A percentile compares a stretch with the other conserved stretches of the same genome.
Conservation (phyloP, 805 yeast species). For the Helenozyma rhizophorensis region DNA sequence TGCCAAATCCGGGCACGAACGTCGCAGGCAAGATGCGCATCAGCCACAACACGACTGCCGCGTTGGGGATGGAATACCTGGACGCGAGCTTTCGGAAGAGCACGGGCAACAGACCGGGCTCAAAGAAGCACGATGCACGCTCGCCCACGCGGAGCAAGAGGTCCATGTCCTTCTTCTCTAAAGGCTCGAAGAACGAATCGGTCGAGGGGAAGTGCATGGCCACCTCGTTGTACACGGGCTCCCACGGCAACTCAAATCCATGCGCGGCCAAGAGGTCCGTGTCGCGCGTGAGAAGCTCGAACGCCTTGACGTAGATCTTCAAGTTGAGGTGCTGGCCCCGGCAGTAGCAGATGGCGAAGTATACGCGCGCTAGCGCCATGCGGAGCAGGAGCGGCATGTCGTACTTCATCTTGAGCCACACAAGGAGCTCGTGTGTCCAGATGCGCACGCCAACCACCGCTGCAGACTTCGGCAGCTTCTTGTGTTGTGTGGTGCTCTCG, state of each 20-base stretch:
- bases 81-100: slow-evolving; percentile 50
- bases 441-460: slow-evolving; percentile 70
- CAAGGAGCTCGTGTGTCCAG: slow-evolving; percentile 83
- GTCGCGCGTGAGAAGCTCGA: slow-evolving; percentile 54
- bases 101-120: slow-evolving; percentile 41
- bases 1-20: slow-evolving; percentile 20
- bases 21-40: slow-evolving; percentile 51
- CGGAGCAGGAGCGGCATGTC: slow-evolving; percentile 69
- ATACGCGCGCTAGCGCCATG: slow-evolving; percentile 60
- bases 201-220: slow-evolving; percentile 27
- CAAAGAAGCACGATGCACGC: slow-evolving; percentile 53
- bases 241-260: slow-evolving; percentile 51
- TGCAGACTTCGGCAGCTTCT: slow-evolving; percentile 61
- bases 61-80: slow-evolving; percentile 51
- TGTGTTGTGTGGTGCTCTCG: slow-evolving; percentile 47
- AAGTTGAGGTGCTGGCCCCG: slow-evolving; percentile 67
- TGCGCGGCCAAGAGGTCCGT: slow-evolving; percentile 28
- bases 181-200: slow-evolving; percentile 41
- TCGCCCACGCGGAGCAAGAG: slow-evolving; percentile 50
- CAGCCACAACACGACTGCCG: slow-evolving; percentile 47
- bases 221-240: slow-evolving; percentile 37
- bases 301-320: slow-evolving; percentile 56
- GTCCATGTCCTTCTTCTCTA: slow-evolving; percentile 47
- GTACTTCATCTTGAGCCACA: slow-evolving; percentile 74
- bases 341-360: slow-evolving; percentile 64